Evolutionary conservation across 345 rosid genomes (phyloP).

Genomic region (Citrus sp.): DNA sequence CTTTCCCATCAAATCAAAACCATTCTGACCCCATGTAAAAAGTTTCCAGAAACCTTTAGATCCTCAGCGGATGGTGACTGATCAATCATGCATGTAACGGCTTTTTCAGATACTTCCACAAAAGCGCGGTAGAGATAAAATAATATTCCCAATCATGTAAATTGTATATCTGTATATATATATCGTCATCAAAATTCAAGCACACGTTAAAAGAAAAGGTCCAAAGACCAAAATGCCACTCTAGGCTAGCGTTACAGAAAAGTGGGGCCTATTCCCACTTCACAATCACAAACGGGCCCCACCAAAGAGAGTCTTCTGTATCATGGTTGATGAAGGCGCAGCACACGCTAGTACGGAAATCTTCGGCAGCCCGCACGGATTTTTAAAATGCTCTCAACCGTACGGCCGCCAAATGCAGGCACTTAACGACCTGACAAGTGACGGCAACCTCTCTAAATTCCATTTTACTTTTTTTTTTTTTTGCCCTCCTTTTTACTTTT

Average conservation of each 20-base stretch:
- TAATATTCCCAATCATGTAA: neutral
- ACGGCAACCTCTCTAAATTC: neutral
- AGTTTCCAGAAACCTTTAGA: neutral
- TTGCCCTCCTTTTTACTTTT: neutral
- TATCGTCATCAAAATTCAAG: neutral
- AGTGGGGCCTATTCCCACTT: neutral
- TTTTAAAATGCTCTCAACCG: conserved; percentile 16
- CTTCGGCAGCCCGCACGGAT: conserved; percentile 9
- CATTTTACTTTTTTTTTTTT: neutral
- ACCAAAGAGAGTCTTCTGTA: neutral
- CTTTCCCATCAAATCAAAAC: conserved; percentile 1
- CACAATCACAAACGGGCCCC: neutral
- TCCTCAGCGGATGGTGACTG: neutral
- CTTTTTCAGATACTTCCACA: neutral
- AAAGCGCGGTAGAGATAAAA: neutral
- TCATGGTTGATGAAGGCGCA: conserved; percentile 18
- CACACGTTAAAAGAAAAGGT: neutral
- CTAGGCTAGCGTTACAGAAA: neutral
- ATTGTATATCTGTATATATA: no score
- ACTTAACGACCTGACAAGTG: conserved; percentile 2
- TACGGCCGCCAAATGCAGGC: conserved; percentile 23
- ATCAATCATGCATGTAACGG: neutral
- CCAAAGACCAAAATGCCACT: neutral
- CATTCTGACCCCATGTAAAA: conserved; percentile 1
- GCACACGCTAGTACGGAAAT: conserved; percentile 11